phyloP scores from a whole-genome alignment of 139 green algal genomes.

The Chlorella sp. region DNA sequence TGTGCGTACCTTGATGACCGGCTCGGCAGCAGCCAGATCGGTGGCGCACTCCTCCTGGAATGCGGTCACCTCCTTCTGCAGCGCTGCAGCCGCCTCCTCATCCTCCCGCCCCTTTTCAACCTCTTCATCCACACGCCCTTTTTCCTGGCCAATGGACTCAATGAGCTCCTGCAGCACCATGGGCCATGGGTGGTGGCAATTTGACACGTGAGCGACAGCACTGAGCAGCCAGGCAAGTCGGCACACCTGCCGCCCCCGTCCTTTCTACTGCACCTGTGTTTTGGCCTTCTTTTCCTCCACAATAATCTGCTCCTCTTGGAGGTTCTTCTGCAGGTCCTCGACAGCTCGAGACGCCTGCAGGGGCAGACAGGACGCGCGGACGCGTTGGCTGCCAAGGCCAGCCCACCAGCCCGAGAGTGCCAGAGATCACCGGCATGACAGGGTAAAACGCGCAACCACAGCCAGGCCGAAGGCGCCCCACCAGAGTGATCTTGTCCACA shows the following conservation, averaged over 20 bases:
- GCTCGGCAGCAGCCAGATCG: conserved; percentile 83
- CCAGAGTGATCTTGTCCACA: conserved; percentile 36
- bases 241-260: no score
- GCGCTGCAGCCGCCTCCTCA: conserved; percentile 64
- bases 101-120: conserved; percentile 82
- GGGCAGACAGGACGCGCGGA: no score
- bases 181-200: no score
- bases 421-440: no score
- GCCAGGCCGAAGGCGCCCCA: background rate
- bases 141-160: conserved; percentile 89
- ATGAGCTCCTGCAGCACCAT: conserved; percentile 85
- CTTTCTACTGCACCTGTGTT: conserved; percentile 48
- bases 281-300: conserved; percentile 92
- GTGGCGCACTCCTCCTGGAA: conserved; percentile 88
- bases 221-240: no score
- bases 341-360: conserved; percentile 57
- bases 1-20: conserved; percentile 72
- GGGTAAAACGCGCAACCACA: no score
- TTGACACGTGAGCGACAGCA: no score
- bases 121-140: conserved; percentile 89
- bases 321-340: conserved; percentile 82
- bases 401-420: no score
- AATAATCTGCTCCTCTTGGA: conserved; percentile 89
- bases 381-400: no score
- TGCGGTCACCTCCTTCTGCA: conserved; percentile 75